phyloP scores from a whole-genome alignment of 2,329 filamentous ascomycete species.

The Bisporella sp. region DNA sequence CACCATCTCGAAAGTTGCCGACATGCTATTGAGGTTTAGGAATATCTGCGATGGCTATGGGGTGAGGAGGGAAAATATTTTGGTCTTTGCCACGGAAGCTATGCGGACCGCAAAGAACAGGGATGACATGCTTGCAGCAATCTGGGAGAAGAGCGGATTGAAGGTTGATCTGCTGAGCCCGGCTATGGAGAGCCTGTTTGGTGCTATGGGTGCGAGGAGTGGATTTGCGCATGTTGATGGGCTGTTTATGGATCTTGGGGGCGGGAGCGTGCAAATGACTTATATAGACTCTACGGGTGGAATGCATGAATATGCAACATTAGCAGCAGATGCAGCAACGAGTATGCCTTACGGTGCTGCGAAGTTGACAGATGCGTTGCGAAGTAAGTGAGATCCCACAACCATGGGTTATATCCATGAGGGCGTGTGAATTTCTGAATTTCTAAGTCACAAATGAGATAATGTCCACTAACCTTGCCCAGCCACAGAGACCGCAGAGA shows the following conservation, averaged over 20 bases:
- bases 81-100: constrained; percentile 81
- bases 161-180: constrained; percentile 67
- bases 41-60: constrained; percentile 61
- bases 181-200: constrained; percentile 74
- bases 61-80: constrained; percentile 58
- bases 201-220: constrained; percentile 76
- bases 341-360: constrained; percentile 58
- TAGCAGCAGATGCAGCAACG: constrained; percentile 46
- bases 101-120: constrained; percentile 76
- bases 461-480: too few relatives aligned
- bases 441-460: too few relatives aligned
- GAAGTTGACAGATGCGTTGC: constrained; percentile 44
- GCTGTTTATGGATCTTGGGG: constrained; percentile 81
- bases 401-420: too few relatives aligned
- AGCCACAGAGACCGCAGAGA: constrained; percentile 33
- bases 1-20: constrained; percentile 60
- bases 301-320: constrained; percentile 36
- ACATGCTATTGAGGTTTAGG: constrained; percentile 63
- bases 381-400: constrained; percentile 9
- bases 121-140: constrained; percentile 56
- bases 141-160: constrained; percentile 58
- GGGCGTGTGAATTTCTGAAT: too few relatives aligned
- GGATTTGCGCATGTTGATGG: constrained; percentile 65
- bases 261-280: constrained; percentile 60
- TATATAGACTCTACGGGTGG: constrained; percentile 45